phyloP scores from a whole-genome alignment of 768 basidiomycete genomes.

The Mycena amicta region DNA sequence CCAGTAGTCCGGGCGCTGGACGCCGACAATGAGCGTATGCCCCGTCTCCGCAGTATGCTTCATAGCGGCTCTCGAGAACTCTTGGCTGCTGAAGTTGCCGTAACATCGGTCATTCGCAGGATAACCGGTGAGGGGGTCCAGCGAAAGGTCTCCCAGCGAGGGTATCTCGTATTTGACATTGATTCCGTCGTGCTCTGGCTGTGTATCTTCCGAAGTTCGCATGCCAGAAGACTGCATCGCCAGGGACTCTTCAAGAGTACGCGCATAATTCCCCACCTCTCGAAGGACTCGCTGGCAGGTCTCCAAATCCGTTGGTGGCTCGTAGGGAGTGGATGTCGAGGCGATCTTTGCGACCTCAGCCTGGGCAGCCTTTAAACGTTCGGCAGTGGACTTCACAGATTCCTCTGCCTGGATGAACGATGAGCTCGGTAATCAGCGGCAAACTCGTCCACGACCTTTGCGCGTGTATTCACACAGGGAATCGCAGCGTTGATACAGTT shows the following conservation, averaged over 20 bases:
- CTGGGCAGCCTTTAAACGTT: not conserved
- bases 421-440: not conserved
- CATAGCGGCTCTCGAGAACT: slow-evolving; percentile 6
- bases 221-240: not conserved
- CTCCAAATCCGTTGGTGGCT: not conserved
- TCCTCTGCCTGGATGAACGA: not conserved
- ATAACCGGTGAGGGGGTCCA: not conserved
- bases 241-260: not conserved
- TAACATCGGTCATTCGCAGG: not conserved
- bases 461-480: not conserved
- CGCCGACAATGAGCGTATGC: not conserved
- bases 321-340: not conserved
- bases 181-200: not conserved
- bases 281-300: not conserved
- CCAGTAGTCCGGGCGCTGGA: slow-evolving; percentile 22
- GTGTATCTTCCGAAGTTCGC: not conserved
- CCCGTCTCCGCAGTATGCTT: not conserved
- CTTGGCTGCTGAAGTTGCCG: slow-evolving; percentile 8
- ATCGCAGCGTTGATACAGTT: not conserved
- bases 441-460: not conserved
- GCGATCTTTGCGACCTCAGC: not conserved
- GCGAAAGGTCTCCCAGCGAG: not conserved
- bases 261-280: not conserved
- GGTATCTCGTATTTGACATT: not conserved
- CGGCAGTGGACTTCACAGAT: not conserved